Conservation (phyloP, 495 filamentous ascomycete genomes). For the Cryomyces minteri region DNA sequence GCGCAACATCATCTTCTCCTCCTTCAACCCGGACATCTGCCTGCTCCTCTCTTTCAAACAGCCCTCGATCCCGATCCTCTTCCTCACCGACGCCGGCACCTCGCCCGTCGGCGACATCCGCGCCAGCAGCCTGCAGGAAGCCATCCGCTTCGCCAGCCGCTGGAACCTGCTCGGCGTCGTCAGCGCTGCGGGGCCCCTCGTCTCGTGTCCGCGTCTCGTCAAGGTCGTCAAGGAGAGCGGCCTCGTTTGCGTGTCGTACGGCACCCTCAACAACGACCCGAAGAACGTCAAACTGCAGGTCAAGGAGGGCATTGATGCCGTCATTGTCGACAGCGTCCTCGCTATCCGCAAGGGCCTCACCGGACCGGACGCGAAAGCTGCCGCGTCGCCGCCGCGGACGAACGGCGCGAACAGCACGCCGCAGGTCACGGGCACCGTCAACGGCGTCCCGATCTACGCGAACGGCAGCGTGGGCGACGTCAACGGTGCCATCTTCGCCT, state of each 20-base stretch:
- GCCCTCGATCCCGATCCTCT: conserved; percentile 85
- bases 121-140: conserved; percentile 87
- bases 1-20: conserved; percentile 84
- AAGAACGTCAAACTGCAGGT: conserved; percentile 79
- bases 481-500: not conserved
- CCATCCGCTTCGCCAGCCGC: conserved; percentile 75
- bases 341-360: conserved; percentile 60
- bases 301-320: conserved; percentile 86
- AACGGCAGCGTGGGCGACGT: not conserved
- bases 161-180: conserved; percentile 95
- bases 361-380: conserved; percentile 4
- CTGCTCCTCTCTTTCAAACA: conserved; percentile 88
- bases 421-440: not conserved
- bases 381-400: not conserved
- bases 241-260: conserved; percentile 92
- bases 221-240: conserved; percentile 91
- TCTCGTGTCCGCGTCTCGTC: conserved; percentile 76
- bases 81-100: conserved; percentile 76
- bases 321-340: conserved; percentile 87
- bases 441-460: not conserved
- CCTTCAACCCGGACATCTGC: conserved; percentile 94
- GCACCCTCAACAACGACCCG: conserved; percentile 69
- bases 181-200: conserved; percentile 62
- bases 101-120: conserved; percentile 66
- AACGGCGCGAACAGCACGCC: not conserved